Conservation (phyloP, 305 asterid genomes). For the Fraxinus dipetala region DNA sequence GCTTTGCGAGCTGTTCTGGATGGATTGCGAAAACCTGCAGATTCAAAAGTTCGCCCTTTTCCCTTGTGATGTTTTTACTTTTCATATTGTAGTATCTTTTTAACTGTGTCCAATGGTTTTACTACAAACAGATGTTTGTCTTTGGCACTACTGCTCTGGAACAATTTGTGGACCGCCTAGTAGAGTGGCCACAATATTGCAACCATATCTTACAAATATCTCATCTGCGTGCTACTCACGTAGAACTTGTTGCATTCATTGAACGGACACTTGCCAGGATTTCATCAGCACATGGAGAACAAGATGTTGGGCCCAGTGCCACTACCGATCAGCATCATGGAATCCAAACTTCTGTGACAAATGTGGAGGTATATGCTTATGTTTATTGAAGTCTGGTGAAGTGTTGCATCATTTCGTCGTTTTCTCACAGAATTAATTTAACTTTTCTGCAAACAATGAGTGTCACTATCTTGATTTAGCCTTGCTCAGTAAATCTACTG, state of each 20-base stretch:
- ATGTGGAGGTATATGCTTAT: conserved; percentile 56
- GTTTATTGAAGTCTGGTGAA: neutral
- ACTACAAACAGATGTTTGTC: conserved; percentile 72
- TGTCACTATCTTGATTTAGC: conserved; percentile 5
- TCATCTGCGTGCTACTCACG: conserved; percentile 77
- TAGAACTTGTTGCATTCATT: conserved; percentile 70
- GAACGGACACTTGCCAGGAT: conserved; percentile 74
- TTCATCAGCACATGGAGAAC: conserved; percentile 71
- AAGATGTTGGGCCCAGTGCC: conserved; percentile 46
- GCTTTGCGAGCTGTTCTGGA: conserved; percentile 97
- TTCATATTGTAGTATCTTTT: conserved; percentile 7
- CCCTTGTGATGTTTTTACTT: conserved; percentile 6
- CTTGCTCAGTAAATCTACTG: conserved; percentile 4
- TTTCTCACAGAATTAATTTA: conserved; percentile 4
- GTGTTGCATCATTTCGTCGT: neutral
- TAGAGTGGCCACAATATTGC: conserved; percentile 99
- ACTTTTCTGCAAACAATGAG: neutral
- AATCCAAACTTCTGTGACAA: conserved; percentile 44
- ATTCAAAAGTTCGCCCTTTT: conserved; percentile 68
- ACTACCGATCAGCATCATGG: conserved; percentile 28
- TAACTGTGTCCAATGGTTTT: conserved; percentile 25
- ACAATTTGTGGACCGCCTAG: conserved; percentile 91
- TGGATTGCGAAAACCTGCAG: conserved; percentile 94
- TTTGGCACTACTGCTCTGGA: conserved; percentile 95
- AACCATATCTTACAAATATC: conserved; percentile 97